Evolutionary conservation across 2,329 filamentous ascomycete genomes (phyloP).

Genomic region (Stemphylium lycopersici): DNA sequence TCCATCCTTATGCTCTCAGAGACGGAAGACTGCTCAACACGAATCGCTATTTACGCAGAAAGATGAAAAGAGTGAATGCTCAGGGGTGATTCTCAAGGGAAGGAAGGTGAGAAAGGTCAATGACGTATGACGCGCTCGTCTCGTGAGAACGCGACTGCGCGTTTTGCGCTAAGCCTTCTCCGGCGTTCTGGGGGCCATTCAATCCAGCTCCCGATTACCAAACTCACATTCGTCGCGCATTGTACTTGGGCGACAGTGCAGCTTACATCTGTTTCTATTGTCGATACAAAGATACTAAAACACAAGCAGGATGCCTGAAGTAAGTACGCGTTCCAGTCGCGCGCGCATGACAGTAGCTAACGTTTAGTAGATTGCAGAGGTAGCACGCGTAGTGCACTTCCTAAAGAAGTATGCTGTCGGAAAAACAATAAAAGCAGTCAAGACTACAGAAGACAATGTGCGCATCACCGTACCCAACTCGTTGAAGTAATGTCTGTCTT

Average conservation of each 20-base stretch:
- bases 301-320: slow-evolving; percentile 46
- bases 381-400: slow-evolving; percentile 85
- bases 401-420: slow-evolving; percentile 83
- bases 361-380: slow-evolving; percentile 57
- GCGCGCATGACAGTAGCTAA: slow-evolving; percentile 12
- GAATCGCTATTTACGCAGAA: not conserved
- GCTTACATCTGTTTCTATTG: not conserved
- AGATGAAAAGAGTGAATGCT: not conserved
- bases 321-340: slow-evolving; percentile 18
- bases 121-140: slow-evolving; percentile 29
- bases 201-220: slow-evolving; percentile 2
- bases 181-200: not conserved
- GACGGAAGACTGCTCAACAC: not conserved
- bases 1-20: slow-evolving; percentile 16
- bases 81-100: not conserved
- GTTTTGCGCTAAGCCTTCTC: slow-evolving; percentile 23
- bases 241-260: not conserved
- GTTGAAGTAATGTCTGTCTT: not conserved
- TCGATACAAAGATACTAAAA: not conserved
- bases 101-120: slow-evolving; percentile 11
- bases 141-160: slow-evolving; percentile 38
- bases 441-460: slow-evolving; percentile 73
- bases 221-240: not conserved
- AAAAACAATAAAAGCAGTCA: slow-evolving; percentile 73
- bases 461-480: not conserved